Evolutionary conservation across 208 protist species (phyloP).

Genomic region (Trypanosoma brucei): DNA sequence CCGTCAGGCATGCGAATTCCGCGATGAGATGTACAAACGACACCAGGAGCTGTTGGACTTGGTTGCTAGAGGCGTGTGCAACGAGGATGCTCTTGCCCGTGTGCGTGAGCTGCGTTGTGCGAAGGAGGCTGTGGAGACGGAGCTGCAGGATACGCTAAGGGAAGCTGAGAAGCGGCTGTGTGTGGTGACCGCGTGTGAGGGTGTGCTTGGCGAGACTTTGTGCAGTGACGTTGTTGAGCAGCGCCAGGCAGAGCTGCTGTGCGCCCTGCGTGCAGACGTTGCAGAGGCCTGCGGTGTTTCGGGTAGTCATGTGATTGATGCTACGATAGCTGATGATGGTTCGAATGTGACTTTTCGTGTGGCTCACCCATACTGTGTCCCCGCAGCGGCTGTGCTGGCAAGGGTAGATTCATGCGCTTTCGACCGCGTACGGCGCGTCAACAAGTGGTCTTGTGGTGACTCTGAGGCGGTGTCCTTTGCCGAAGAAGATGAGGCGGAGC

Average conservation of each 20-base stretch:
- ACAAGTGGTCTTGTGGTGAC: neutral
- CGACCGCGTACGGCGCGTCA: slow-evolving; percentile 15
- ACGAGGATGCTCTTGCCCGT: neutral
- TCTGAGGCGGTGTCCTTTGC: neutral
- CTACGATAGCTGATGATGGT: neutral
- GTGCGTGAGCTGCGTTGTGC: neutral
- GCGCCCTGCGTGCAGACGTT: neutral
- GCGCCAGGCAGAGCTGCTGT: neutral
- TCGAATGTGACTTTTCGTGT: neutral
- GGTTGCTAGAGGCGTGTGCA: neutral
- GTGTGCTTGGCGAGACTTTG: neutral
- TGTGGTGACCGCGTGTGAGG: neutral
- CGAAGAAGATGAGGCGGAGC: neutral
- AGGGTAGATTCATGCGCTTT: slow-evolving; percentile 11
- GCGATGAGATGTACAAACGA: neutral
- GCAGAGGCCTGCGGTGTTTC: slow-evolving; percentile 2
- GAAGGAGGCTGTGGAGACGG: neutral
- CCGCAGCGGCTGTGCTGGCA: neutral
- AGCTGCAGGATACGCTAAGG: neutral
- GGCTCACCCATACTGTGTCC: neutral
- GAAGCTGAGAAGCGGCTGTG: neutral
- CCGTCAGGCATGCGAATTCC: neutral
- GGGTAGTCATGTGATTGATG: neutral
- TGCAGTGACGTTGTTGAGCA: neutral
- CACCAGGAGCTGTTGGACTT: neutral